Base-by-base conservation (phyloP, 257 asterid species). In the Rhazya stricta region DNA sequence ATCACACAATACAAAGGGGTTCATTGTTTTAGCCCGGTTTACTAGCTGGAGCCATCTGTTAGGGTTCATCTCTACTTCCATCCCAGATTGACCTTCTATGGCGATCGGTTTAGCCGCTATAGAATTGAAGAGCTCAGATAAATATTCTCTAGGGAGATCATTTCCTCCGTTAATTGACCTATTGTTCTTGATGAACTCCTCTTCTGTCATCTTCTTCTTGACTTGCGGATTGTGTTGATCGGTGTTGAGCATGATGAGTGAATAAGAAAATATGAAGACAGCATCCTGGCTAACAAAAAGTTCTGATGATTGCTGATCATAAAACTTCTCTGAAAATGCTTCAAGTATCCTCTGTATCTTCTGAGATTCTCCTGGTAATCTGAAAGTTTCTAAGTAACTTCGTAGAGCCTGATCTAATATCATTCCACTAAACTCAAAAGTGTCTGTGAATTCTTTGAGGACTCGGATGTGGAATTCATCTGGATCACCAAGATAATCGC, bases 211-310 rank as follows among this genome's bases (percentile, higher is more conserved):
- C 72, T 90, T 95, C 86, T 92, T 95, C 87, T 91, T 95, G 72
- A 95, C 99, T 76, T 95, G 99, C 8, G 96, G 96, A 60, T 95
- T 95, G 72, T 95, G 99, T 48, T 87, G 98, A 63, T 95, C 99
- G 4, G 99, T 95, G 71, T 95, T 95, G 50, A 95, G 89, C 99
- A 95, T 95, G 36, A 95, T 92, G 74, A 92, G 81, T 5, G 99
- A 95, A 69, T 95, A 95, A 78, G 98, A 91, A 41, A 92, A 89
- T 41, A 95, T 79, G 80, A 83, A 84, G 25, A 89, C 98, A 0
- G 96, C 73, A 61, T 95, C 99, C 80, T 95, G 92, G 84, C 82
- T 92, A 11, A 73, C 93, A 56, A 92, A 95, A 16, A 92, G 72
- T 45, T 91, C 99, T 0, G 98, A 84, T 27, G 97, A 88, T 69